These are phyloP conservation scores for Pichia kudriavzevii DNA, from an alignment of 1,139 yeast species.

Conservation along the genomic window DNA sequence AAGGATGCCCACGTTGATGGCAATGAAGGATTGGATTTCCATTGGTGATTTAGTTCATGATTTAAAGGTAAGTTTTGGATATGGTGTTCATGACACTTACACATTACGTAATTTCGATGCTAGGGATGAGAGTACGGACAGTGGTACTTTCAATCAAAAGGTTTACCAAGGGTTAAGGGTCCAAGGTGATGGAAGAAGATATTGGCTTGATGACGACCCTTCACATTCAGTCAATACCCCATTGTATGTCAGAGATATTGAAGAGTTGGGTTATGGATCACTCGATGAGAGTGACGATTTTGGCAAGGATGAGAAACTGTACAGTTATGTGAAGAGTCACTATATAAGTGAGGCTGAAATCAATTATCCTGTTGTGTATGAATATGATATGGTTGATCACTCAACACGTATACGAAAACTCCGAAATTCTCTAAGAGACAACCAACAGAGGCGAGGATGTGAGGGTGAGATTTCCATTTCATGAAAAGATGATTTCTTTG, in stretches of 20 bases:
- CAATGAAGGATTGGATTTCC: conserved; percentile 73
- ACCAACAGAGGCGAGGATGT: too few species aligned
- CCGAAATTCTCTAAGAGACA: too few species aligned
- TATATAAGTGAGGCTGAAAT: conserved; percentile 22
- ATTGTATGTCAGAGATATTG: too few species aligned
- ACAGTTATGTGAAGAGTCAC: conserved; percentile 33
- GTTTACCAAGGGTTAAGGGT: conserved; percentile 81
- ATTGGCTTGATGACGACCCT: too few species aligned
- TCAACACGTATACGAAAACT: conserved; percentile 15
- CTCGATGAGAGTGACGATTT: conserved; percentile 27
- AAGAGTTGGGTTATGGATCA: neutral
- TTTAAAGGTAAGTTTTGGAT: conserved; percentile 59
- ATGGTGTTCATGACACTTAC: conserved; percentile 71
- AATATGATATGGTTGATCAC: conserved; percentile 16
- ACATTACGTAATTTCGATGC: conserved; percentile 82
- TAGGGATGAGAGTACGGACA: conserved; percentile 40
- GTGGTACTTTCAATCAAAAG: conserved; percentile 35
- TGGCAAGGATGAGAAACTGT: conserved; percentile 36
- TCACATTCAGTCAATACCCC: too few species aligned
- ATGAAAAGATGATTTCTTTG: too few species aligned
- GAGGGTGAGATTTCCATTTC: too few species aligned
- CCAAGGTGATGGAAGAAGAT: conserved; percentile 70
- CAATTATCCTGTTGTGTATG: conserved; percentile 25
- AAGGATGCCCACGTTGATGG: conserved; percentile 50
- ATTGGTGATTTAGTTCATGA: conserved; percentile 69